Evolutionary conservation across 257 asterid genomes (phyloP), one percentile per base, ranked within the genome.

Genomic region (Rauvolfia tetraphylla): DNA sequence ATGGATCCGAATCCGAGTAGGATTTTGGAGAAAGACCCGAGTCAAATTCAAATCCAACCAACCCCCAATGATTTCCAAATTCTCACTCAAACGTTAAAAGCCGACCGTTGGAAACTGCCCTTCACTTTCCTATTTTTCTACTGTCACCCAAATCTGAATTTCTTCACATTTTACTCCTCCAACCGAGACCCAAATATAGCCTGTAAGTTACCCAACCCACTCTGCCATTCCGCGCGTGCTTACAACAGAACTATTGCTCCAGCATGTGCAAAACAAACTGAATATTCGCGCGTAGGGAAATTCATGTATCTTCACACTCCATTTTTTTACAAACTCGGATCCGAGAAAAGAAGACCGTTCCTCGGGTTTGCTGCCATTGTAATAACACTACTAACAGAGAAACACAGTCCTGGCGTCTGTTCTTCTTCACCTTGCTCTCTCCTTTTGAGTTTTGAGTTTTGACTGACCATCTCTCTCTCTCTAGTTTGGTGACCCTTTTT

Each of bases 321-420:
- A 49, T 74, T 75, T 68, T 72, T 13, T 9, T 29, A 62, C 76
- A 75, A 78, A 76, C 68, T n/a, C 42, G 86, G 81, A 85, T 86
- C 89, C 85, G 41, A 86, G 77, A 83, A 82, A 81, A 84, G 85
- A 80, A 82, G 97, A 87, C 95, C 95, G 95, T 91, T 91, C 86
- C 93, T 89, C 92, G 89, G 77, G 78, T 3, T n/a, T 22, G 36
- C 77, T 76, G 87, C 73, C 74, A 20, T 46, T 22, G 67, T 54
- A 80, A 41, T 68, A 41, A 73, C 57, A 46, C 11, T 71, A 48
- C 3, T 3, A 41, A 8, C 3, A 46, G 48, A 29, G 42, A 31
- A 59, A 57, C 25, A 62, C 71, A 3, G 59, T 0, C 57, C 57
- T 12, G 15, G 29, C 3, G 10, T 65, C 51, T 20, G 46, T 46